These are phyloP conservation scores for Skeletonema potamos DNA, from an alignment of 108 stramenopile genomes.

Conservation along the genomic window DNA sequence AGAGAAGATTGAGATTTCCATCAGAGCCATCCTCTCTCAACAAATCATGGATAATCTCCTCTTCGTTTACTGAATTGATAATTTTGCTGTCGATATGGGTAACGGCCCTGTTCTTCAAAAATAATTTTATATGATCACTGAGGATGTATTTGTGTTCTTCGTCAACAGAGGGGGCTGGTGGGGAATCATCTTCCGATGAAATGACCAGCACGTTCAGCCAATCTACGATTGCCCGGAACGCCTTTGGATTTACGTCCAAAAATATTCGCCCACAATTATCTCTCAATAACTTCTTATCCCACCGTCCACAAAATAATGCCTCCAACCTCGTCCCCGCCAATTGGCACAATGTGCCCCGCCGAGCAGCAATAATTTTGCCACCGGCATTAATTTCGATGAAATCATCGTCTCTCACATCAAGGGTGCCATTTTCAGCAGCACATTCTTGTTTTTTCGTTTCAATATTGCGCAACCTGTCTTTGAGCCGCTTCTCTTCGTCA, in stretches of 20 bases:
- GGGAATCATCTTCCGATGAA: constrained; percentile 4
- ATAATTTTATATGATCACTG: background rate
- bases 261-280: constrained; percentile 16
- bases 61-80: background rate
- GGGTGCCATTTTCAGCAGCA: background rate
- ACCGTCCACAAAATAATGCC: constrained; percentile 21
- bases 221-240: background rate
- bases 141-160: background rate
- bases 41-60: background rate
- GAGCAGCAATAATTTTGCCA: constrained; percentile 1
- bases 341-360: constrained; percentile 3
- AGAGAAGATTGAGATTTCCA: background rate
- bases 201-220: constrained; percentile 11
- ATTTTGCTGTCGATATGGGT: background rate
- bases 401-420: constrained; percentile 4
- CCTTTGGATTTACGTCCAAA: constrained; percentile 6
- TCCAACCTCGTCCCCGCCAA: constrained; percentile 19
- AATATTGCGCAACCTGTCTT: background rate
- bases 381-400: constrained; percentile 12
- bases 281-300: constrained; percentile 18
- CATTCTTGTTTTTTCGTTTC: background rate
- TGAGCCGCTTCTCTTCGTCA: constrained; percentile 5
- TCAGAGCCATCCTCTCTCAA: background rate
- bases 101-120: background rate
- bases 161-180: background rate